These are phyloP conservation scores for Cordyceps pruinosa DNA, from an alignment of 2,329 filamentous ascomycete species.

Conservation along the genomic window DNA sequence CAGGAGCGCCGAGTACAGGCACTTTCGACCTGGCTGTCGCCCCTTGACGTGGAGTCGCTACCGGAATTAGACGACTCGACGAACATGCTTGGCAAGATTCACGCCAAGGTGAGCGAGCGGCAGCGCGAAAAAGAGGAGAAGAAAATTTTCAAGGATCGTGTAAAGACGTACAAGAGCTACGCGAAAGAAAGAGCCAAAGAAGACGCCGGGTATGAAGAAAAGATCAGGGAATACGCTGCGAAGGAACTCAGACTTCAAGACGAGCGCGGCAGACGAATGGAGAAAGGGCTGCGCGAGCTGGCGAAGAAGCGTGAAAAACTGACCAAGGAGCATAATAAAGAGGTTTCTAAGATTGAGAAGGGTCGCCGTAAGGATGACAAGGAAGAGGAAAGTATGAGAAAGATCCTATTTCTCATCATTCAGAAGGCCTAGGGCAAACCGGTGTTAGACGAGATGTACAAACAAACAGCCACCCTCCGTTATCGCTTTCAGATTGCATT, in stretches of 20 bases:
- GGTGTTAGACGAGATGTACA: too few relatives aligned
- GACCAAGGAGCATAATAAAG: constrained; percentile 6
- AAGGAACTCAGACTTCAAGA: neutral
- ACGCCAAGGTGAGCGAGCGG: constrained; percentile 13
- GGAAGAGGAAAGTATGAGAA: constrained; percentile 13
- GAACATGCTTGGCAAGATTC: constrained; percentile 13
- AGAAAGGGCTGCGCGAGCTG: constrained; percentile 2
- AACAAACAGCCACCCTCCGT: too few relatives aligned
- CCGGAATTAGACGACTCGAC: neutral
- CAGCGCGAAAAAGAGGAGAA: constrained; percentile 14
- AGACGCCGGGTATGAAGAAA: neutral
- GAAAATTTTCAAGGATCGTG: constrained; percentile 14
- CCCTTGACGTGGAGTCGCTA: constrained; percentile 14
- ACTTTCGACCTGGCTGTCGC: constrained; percentile 14
- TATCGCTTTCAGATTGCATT: too few relatives aligned
- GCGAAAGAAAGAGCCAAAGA: neutral
- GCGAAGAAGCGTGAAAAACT: constrained; percentile 3
- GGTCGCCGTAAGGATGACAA: constrained; percentile 12
- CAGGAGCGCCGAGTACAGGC: constrained; percentile 16
- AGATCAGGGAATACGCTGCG: neutral
- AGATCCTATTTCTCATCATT: constrained; percentile 14
- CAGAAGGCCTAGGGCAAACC: neutral
- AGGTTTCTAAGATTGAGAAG: constrained; percentile 9
- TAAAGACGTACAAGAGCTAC: constrained; percentile 7
- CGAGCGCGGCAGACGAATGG: neutral